phyloP scores from a whole-genome alignment of 2,329 filamentous ascomycete genomes.

The Diaporthe sp. region DNA sequence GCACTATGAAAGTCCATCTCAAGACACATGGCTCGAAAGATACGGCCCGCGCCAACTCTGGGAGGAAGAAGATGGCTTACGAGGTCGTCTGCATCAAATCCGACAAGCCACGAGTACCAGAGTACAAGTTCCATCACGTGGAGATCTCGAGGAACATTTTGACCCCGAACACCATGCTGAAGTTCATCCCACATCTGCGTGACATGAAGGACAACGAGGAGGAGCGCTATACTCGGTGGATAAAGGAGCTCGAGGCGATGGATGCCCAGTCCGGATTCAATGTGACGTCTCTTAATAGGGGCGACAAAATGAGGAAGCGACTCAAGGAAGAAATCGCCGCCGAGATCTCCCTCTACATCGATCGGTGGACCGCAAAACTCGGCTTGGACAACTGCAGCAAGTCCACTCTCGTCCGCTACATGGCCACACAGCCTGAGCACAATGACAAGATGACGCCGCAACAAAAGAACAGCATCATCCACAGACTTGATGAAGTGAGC shows the following conservation, averaged over 20 bases:
- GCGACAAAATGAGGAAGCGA: conserved; percentile 63
- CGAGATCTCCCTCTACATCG: conserved; percentile 65
- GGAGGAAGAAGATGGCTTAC: conserved; percentile 57
- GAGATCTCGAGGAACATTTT: conserved; percentile 71
- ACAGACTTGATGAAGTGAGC: conserved; percentile 57
- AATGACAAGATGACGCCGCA: conserved; percentile 65
- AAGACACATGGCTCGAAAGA: conserved; percentile 63
- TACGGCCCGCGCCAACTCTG: conserved; percentile 56
- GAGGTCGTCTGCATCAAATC: conserved; percentile 61
- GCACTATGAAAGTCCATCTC: conserved; percentile 62
- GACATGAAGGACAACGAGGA: conserved; percentile 70
- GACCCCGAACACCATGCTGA: conserved; percentile 71
- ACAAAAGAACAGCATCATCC: conserved; percentile 65
- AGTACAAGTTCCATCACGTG: conserved; percentile 70
- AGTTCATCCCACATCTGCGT: conserved; percentile 70
- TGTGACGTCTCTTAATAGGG: conserved; percentile 58
- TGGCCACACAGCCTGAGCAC: conserved; percentile 60
- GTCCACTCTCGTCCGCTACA: conserved; percentile 64
- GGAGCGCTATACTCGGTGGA: conserved; percentile 66
- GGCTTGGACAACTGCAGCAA: conserved; percentile 65
- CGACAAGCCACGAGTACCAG: conserved; percentile 65
- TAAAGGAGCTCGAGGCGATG: conserved; percentile 69
- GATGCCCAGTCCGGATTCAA: conserved; percentile 70
- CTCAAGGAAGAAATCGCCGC: conserved; percentile 65
- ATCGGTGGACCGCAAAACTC: conserved; percentile 65